phyloP scores from a whole-genome alignment of 1,284 basidiomycete species.

The Microbotryum saponariae region DNA sequence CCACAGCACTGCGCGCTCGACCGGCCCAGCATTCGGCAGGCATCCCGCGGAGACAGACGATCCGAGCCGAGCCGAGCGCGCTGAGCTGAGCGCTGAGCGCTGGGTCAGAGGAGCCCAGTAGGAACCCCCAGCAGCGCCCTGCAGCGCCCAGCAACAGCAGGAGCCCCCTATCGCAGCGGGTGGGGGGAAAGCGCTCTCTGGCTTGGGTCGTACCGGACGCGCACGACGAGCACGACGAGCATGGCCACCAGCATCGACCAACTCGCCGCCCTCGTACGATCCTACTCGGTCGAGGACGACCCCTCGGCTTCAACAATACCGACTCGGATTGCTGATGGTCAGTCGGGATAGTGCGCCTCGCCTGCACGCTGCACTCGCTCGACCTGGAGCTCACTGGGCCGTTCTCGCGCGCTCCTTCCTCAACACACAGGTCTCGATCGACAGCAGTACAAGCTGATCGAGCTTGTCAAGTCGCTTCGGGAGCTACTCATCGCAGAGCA shows the following conservation, averaged over 20 bases:
- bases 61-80: too few relatives aligned
- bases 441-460: slow-evolving; percentile 48
- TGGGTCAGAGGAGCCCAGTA: too few relatives aligned
- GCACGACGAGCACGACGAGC: neutral
- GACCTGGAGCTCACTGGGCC: neutral
- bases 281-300: slow-evolving; percentile 11
- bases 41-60: too few relatives aligned
- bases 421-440: slow-evolving; percentile 7
- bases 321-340: slow-evolving; percentile 14
- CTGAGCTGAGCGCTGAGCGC: too few relatives aligned
- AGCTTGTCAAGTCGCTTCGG: slow-evolving; percentile 78
- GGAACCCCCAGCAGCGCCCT: too few relatives aligned
- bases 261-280: slow-evolving; percentile 6
- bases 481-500: slow-evolving; percentile 82
- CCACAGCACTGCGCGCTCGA: too few relatives aligned
- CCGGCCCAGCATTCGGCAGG: too few relatives aligned
- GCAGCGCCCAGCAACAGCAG: too few relatives aligned
- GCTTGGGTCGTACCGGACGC: neutral
- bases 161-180: too few relatives aligned
- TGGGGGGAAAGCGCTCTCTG: neutral
- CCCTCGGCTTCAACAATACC: slow-evolving; percentile 7
- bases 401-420: neutral
- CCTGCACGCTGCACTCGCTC: neutral
- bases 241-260: neutral
- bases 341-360: neutral